Conservation (phyloP, 1,139 yeast species). For the Nakaseomyces nivariensis region DNA sequence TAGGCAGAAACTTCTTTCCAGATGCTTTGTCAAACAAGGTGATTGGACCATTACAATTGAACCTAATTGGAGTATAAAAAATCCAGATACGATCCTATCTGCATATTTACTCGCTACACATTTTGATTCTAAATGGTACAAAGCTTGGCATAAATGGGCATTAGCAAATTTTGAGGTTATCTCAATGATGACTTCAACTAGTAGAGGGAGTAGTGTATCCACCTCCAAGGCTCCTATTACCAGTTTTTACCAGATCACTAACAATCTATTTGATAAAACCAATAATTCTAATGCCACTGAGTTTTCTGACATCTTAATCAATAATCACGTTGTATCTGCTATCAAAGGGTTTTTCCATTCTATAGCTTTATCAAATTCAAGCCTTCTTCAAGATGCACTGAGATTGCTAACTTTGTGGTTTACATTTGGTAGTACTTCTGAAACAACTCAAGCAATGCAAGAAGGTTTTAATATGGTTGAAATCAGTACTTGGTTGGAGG, state of each 20-base stretch:
- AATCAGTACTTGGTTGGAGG: conserved; percentile 91
- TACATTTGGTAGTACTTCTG: conserved; percentile 86
- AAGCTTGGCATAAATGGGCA: conserved; percentile 99
- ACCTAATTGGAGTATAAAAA: conserved; percentile 61
- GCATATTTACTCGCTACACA: conserved; percentile 91
- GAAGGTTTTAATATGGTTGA: conserved; percentile 87
- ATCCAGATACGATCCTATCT: conserved; percentile 69
- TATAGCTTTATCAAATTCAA: conserved; percentile 75
- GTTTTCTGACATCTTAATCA: conserved; percentile 51
- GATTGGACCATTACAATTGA: conserved; percentile 91
- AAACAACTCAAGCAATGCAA: conserved; percentile 81
- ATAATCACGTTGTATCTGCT: conserved; percentile 87
- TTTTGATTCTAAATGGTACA: conserved; percentile 88
- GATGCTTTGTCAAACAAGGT: conserved; percentile 95
- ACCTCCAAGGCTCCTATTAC: conserved; percentile 14
- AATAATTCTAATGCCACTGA: conserved; percentile 15
- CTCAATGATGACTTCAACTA: conserved; percentile 47
- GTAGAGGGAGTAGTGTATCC: conserved; percentile 23
- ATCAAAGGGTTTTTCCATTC: conserved; percentile 93
- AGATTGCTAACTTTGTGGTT: conserved; percentile 90
- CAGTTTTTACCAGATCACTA: conserved; percentile 11
- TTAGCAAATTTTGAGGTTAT: conserved; percentile 93
- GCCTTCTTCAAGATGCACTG: conserved; percentile 85
- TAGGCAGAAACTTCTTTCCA: conserved; percentile 77
- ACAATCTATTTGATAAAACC: conserved; percentile 17